Evolutionary conservation across 2,329 filamentous ascomycete species (phyloP), one percentile per base, ranked within the genome.

Genomic region (Stagonosporopsis cucurbitacearum): DNA sequence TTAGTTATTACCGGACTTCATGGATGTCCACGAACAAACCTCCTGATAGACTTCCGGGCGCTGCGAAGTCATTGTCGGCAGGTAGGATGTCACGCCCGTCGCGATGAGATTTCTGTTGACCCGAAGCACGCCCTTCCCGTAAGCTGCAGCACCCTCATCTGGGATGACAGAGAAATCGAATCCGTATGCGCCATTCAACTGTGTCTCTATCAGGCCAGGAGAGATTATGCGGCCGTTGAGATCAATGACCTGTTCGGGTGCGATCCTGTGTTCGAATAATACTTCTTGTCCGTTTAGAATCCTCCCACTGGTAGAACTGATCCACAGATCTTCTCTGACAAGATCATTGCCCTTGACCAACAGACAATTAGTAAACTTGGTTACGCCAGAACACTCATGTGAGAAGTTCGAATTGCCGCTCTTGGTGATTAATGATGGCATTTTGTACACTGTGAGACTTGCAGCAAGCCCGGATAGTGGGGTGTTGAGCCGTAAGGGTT

Each of bases 131-230:
- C 86, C 87, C 73, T 91, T 88, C 54, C 85, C 84, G 68, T 96
- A 96, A 47, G 84, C 81, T 26, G 81, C 77, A 33, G 65, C 47
- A 4, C 66, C 70, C 67, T 89, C 85, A 15, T 87, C 75, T n/a
- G 90, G 86, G 9, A 92, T 81, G 1, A 87, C 86, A 3, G 91
- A 95, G 75, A 96, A 96, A 79, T 96, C 94, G 80, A 96, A 96
- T 53, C 92, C 92, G 68, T 92, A 94, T 9, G 90, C 92, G 43
- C 93, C 93, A 69, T 97, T 97, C 65, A 97, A 86, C 76, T 97
- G 93, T 48, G 89, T 89, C 64, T 97, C 93, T 66, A 97, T 95
- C 70, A 97, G 83, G 23, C 93, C 93, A 0, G 93, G 92, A 0
- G 90, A 86, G 19, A 97, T 74, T 63, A 96, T 94, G 66, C 91